Percentiles rank a stretch among this genome's conserved stretches.
These are phyloP conservation scores for Neoascochyta sp. DNA, from an alignment of 2,329 filamentous ascomycete genomes.

Conservation along the genomic window DNA sequence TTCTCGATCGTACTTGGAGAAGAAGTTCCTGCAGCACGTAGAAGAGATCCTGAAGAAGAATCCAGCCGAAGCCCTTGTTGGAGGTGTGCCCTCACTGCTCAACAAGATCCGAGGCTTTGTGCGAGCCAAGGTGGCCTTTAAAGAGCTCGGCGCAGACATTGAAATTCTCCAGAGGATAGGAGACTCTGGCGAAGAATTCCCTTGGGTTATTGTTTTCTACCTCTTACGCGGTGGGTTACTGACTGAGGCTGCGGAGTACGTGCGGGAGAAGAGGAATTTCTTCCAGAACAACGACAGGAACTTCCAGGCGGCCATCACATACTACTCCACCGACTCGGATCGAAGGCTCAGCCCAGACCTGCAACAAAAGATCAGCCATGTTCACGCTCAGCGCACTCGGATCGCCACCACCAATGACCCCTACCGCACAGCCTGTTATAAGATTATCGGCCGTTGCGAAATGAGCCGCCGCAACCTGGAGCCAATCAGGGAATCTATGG, in stretches of 20 bases:
- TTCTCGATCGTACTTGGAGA: constrained; percentile 75
- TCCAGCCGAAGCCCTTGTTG: constrained; percentile 82
- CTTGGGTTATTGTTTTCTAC: constrained; percentile 94
- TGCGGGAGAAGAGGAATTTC: constrained; percentile 73
- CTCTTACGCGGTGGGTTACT: constrained; percentile 81
- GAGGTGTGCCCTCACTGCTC: constrained; percentile 79
- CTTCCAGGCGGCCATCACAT: constrained; percentile 82
- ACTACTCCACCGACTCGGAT: constrained; percentile 74
- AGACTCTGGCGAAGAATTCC: constrained; percentile 64
- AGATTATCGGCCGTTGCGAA: constrained; percentile 81
- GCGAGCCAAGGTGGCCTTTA: constrained; percentile 71
- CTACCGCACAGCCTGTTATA: constrained; percentile 96
- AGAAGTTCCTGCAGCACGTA: constrained; percentile 72
- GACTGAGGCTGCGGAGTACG: constrained; percentile 79
- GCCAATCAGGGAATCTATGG: constrained; percentile 56
- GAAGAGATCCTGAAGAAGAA: constrained; percentile 76
- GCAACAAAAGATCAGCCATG: constrained; percentile 82
- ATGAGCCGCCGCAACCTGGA: constrained; percentile 56
- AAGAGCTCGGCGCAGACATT: constrained; percentile 79
- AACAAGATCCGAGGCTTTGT: constrained; percentile 94
- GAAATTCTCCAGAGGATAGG: constrained; percentile 73
- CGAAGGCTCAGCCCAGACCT: constrained; percentile 73
- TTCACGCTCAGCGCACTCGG: constrained; percentile 80
- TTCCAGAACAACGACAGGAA: constrained; percentile 90
- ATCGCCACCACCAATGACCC: constrained; percentile 87